Percentiles rank a stretch among this genome's conserved stretches.
phyloP scores from a whole-genome alignment of 495 filamentous ascomycete genomes.

The Neurospora cerealis region DNA sequence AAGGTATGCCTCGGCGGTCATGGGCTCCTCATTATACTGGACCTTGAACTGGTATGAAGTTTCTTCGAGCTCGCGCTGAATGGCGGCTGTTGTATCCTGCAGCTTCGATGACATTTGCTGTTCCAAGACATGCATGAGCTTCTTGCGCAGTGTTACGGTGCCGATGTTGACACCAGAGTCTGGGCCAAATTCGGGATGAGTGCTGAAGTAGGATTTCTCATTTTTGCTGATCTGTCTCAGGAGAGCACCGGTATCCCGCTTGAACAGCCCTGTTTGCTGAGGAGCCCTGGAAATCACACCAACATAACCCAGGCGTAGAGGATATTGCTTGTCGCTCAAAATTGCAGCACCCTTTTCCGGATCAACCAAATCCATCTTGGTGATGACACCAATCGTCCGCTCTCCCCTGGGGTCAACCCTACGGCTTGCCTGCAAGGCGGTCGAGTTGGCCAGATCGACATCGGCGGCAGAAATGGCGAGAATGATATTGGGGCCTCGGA shows the following conservation, averaged over 20 bases:
- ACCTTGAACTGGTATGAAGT: slow-evolving; percentile 99
- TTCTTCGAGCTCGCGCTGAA: slow-evolving; percentile 91
- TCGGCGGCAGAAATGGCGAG: slow-evolving; percentile 95
- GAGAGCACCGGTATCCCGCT: slow-evolving; percentile 73
- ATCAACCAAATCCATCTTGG: slow-evolving; percentile 98
- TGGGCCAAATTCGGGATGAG: slow-evolving; percentile 75
- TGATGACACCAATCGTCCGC: slow-evolving; percentile 93
- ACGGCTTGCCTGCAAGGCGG: slow-evolving; percentile 80
- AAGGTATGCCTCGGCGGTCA: slow-evolving; percentile 92
- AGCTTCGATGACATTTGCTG: slow-evolving; percentile 92
- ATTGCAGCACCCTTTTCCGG: slow-evolving; percentile 67
- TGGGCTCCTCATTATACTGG: slow-evolving; percentile 92
- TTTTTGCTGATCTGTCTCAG: slow-evolving; percentile 74
- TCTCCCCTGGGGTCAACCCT: slow-evolving; percentile 91
- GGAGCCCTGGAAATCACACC: slow-evolving; percentile 82
- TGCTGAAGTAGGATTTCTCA: slow-evolving; percentile 78
- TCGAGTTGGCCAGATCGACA: slow-evolving; percentile 94
- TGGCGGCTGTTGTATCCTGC: slow-evolving; percentile 77
- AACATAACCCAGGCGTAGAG: slow-evolving; percentile 91
- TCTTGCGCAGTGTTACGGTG: slow-evolving; percentile 79
- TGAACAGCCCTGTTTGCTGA: slow-evolving; percentile 64
- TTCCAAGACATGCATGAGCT: slow-evolving; percentile 93
- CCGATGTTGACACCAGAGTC: slow-evolving; percentile 65
- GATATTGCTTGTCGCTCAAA: slow-evolving; percentile 82
- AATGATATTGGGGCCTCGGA: slow-evolving; percentile 91